Evolutionary conservation across 805 yeast genomes (phyloP).

Genomic region (Metschnikowia koreensis): DNA sequence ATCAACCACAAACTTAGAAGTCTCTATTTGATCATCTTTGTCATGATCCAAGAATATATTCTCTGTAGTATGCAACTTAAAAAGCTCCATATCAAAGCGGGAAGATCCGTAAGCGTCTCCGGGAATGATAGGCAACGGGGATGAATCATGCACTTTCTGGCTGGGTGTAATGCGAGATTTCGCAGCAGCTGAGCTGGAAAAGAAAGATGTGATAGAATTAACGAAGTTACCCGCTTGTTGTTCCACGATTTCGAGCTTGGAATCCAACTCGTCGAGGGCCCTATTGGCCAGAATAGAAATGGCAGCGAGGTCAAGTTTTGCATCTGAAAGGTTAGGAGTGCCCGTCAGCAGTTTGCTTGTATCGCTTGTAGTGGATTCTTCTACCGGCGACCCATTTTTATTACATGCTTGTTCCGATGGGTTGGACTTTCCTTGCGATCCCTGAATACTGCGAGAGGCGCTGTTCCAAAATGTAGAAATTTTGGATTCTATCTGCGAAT

Average conservation of each 20-base stretch:
- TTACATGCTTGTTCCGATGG: conserved; percentile 30
- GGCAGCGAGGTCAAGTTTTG: conserved; percentile 24
- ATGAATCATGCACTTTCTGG: conserved; percentile 9
- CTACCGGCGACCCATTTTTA: not conserved
- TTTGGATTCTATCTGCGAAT: conserved; percentile 49
- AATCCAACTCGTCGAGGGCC: conserved; percentile 67
- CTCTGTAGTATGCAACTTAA: conserved; percentile 38
- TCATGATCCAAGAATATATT: conserved; percentile 18
- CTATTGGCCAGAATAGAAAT: conserved; percentile 47
- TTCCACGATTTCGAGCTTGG: conserved; percentile 69
- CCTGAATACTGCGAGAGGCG: conserved; percentile 33
- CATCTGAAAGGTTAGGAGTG: not conserved
- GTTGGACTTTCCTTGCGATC: conserved; percentile 27
- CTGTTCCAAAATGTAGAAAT: conserved; percentile 33
- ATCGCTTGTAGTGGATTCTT: not conserved
- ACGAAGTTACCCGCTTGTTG: conserved; percentile 62
- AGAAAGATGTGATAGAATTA: conserved; percentile 54
- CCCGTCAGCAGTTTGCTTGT: not conserved
- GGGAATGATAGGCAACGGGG: conserved; percentile 17
- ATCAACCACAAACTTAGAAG: conserved; percentile 40
- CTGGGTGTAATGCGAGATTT: conserved; percentile 9
- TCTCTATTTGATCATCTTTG: conserved; percentile 15
- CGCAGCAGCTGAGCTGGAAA: conserved; percentile 39
- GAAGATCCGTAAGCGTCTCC: conserved; percentile 34
- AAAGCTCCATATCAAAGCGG: conserved; percentile 39